Base-by-base conservation (phyloP, 2,329 filamentous ascomycete genomes). In the Aspergillus puulaauensis region DNA sequence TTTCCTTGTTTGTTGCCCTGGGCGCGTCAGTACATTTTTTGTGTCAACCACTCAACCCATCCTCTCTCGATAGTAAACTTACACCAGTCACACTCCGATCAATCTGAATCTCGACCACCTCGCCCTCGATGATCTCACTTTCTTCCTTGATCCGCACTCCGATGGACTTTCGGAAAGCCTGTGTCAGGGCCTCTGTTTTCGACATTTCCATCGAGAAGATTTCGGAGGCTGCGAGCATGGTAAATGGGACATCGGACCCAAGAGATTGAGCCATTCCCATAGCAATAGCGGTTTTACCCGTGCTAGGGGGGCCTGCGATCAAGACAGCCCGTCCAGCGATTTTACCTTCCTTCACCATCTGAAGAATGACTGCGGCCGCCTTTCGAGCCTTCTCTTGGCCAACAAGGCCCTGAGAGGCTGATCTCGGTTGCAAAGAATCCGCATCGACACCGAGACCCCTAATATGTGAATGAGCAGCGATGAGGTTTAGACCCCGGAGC, bases 171-270 rank as follows among this genome's bases (percentile, higher is more conserved):
- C 95, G 89, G 81, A 99, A 98, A n/a, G 95, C 93, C 77, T 99
- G 95, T 54, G 93, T 97, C 37, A 99, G 86, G 51, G 95, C 93
- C 77, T 99, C 95, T 39, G 95, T 99, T 81, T 99, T 99, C 68
- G 92, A 96, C 93, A 99, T 98, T 77, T 99, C 95, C 71, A 98
- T 85, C 24, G 93, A 97, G 80, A 97, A 99, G 70, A 99, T 97
- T 76, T 99, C 95, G 58, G 93, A 96, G 14, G 93, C 92, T 44
- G 95, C 91, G 62, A 98, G 88, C 78, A 92, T 93, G 21, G 95
- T 99, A 75, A 99, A 99, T 4, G 95, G 95, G 2, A 97, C 93
- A 74, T 99, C 95, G 49, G 92, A 79, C 46, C 93, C 95, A 52
- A 99, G 85, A 31, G 93, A 96, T 75, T 99, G 95, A 39, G 95